These are phyloP conservation scores for Wickerhamomyces sp. DNA, from an alignment of 1,139 yeast genomes.

Conservation along the genomic window DNA sequence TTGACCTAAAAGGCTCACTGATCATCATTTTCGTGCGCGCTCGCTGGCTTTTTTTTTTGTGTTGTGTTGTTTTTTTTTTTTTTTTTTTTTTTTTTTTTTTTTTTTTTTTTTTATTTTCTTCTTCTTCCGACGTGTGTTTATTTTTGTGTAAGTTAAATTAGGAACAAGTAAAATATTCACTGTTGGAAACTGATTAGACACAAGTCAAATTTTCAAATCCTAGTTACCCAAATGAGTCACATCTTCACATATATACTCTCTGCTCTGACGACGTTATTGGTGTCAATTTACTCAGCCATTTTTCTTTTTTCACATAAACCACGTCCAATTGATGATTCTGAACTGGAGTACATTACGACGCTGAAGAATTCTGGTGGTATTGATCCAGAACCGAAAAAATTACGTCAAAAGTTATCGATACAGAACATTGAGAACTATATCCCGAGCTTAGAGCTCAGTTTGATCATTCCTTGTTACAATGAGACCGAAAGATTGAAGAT, in stretches of 20 bases:
- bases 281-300: conserved; percentile 11
- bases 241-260: background rate
- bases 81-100: too few relatives aligned
- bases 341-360: conserved; percentile 31
- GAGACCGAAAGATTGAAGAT: conserved; percentile 67
- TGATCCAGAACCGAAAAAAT: conserved; percentile 15
- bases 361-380: conserved; percentile 6
- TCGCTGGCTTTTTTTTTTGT: too few relatives aligned
- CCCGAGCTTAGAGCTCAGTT: conserved; percentile 49
- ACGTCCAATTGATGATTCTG: conserved; percentile 34
- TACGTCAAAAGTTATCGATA: conserved; percentile 11
- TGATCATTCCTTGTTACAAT: conserved; percentile 88
- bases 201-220: too few relatives aligned
- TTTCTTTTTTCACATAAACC: conserved; percentile 41
- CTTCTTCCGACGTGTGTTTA: too few relatives aligned
- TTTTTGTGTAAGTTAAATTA: too few relatives aligned
- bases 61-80: too few relatives aligned
- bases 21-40: too few relatives aligned
- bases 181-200: too few relatives aligned
- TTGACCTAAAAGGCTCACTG: too few relatives aligned
- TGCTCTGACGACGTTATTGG: background rate
- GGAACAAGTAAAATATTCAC: too few relatives aligned
- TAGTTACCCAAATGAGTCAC: too few relatives aligned
- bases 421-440: conserved; percentile 7
- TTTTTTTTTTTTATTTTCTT: too few relatives aligned